Evolutionary conservation across 2,329 filamentous ascomycete species (phyloP).

Genomic region (Xylaria sp.): DNA sequence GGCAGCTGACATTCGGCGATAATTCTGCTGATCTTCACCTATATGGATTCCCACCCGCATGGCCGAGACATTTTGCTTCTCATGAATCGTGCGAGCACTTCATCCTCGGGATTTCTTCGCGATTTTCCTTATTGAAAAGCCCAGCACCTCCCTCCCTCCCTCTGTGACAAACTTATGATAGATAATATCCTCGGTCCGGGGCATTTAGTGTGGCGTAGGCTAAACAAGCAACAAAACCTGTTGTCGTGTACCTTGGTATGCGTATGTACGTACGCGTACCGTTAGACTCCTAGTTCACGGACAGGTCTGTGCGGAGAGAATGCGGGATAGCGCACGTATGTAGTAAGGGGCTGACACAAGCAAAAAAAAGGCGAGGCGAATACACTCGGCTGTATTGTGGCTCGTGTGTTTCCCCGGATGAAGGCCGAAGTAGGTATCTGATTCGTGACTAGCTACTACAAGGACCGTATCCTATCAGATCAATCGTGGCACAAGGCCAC

Average conservation of each 20-base stretch:
- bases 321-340: constrained; percentile 2
- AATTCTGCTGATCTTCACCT: constrained; percentile 27
- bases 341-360: constrained; percentile 20
- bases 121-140: constrained; percentile 23
- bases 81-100: constrained; percentile 19
- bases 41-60: constrained; percentile 9
- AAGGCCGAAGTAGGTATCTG: constrained; percentile 14
- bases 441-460: constrained; percentile 19
- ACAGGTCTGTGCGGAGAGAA: constrained; percentile 5
- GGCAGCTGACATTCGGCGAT: constrained; percentile 29
- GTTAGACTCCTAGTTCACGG: constrained; percentile 6
- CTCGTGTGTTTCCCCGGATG: constrained; percentile 26
- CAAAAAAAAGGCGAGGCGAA: constrained; percentile 18
- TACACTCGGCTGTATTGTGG: constrained; percentile 31
- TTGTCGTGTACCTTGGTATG: background rate
- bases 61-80: constrained; percentile 23
- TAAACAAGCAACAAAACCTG: background rate
- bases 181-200: constrained; percentile 12
- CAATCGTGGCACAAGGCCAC: constrained; percentile 11
- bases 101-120: constrained; percentile 25
- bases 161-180: background rate
- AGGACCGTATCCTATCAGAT: constrained; percentile 21
- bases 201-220: background rate
- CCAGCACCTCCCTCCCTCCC: constrained; percentile 10
- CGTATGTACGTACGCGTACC: background rate